Percentiles rank a stretch among this genome's conserved stretches.
Conservation (phyloP, 805 yeast species). For the Candida yuanshanica region DNA sequence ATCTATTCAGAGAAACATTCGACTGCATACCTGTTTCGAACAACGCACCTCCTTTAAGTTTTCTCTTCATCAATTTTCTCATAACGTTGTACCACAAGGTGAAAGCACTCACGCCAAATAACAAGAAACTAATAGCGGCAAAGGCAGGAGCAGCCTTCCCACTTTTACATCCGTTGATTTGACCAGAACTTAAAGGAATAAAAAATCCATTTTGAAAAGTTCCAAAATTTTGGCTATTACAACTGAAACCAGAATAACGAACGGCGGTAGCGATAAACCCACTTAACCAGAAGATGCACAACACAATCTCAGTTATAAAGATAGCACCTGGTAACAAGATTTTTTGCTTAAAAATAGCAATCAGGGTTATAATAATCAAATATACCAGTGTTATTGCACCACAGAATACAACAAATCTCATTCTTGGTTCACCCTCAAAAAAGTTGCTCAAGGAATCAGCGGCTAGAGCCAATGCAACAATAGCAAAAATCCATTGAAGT, state of each 20-base stretch:
- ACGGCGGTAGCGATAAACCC: conserved; percentile 30
- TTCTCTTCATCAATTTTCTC: conserved; percentile 10
- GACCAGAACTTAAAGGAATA: conserved; percentile 12
- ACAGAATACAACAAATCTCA: conserved; percentile 27
- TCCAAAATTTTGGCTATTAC: conserved; percentile 14
- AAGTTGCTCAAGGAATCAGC: conserved; percentile 21
- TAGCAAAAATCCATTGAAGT: conserved; percentile 23
- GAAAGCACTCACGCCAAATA: conserved; percentile 23
- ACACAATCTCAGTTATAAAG: conserved; percentile 23
- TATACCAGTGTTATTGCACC: conserved; percentile 27
- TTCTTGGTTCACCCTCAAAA: conserved; percentile 22
- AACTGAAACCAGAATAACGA: conserved; percentile 25
- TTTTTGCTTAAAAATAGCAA: conserved; percentile 16
- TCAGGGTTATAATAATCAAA: conserved; percentile 17
- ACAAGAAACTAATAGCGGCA: conserved; percentile 24
- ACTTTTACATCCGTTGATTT: conserved; percentile 23
- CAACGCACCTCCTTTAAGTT: neutral
- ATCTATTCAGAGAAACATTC: conserved; percentile 4
- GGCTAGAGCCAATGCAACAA: conserved; percentile 26
- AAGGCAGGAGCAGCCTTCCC: conserved; percentile 30
- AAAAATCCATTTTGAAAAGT: conserved; percentile 12
- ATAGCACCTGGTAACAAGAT: conserved; percentile 23
- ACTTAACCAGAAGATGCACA: conserved; percentile 28
- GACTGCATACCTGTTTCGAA: conserved; percentile 4
- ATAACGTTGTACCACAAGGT: conserved; percentile 26